These are phyloP conservation scores for Fallopia convolvulus DNA, from an alignment of 148 eudicot genomes.

Conservation along the genomic window DNA sequence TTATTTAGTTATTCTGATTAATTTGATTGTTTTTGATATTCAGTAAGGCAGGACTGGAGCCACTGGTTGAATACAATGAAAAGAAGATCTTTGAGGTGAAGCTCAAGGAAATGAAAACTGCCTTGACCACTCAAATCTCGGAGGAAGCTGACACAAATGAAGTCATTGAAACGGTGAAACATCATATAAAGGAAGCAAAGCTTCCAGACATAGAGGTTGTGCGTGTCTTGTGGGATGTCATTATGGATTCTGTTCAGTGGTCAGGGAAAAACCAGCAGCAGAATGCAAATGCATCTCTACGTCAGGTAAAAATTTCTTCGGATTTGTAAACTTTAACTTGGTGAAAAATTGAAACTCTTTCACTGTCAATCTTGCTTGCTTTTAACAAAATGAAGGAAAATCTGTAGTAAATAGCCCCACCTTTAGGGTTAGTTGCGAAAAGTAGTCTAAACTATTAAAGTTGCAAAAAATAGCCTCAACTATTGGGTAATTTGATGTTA, in stretches of 20 bases:
- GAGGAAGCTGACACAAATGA: constrained; percentile 85
- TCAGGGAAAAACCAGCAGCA: constrained; percentile 99
- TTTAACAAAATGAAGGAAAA: not conserved
- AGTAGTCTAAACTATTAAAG: too few species aligned
- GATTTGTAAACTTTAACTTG: not conserved
- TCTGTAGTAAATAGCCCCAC: too few species aligned
- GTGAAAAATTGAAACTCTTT: not conserved
- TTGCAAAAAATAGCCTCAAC: too few species aligned
- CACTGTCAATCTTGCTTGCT: too few species aligned
- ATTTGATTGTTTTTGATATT: not conserved
- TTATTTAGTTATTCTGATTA: not conserved
- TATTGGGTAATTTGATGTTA: too few species aligned
- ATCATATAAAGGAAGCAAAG: constrained; percentile 83
- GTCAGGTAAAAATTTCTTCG: constrained; percentile 51
- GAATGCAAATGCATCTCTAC: constrained; percentile 85
- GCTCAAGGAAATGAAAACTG: constrained; percentile 92
- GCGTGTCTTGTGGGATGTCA: constrained; percentile 81
- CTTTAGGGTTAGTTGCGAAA: too few species aligned
- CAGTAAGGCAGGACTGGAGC: constrained; percentile 72
- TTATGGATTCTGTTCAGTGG: constrained; percentile 99
- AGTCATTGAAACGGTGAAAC: constrained; percentile 80
- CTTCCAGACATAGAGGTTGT: constrained; percentile 93
- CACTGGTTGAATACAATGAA: constrained; percentile 78
- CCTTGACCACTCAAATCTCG: constrained; percentile 72
- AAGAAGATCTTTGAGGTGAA: constrained; percentile 92